phyloP scores from a whole-genome alignment of 2,329 filamentous ascomycete genomes.

The Ceratocystis albifundus region DNA sequence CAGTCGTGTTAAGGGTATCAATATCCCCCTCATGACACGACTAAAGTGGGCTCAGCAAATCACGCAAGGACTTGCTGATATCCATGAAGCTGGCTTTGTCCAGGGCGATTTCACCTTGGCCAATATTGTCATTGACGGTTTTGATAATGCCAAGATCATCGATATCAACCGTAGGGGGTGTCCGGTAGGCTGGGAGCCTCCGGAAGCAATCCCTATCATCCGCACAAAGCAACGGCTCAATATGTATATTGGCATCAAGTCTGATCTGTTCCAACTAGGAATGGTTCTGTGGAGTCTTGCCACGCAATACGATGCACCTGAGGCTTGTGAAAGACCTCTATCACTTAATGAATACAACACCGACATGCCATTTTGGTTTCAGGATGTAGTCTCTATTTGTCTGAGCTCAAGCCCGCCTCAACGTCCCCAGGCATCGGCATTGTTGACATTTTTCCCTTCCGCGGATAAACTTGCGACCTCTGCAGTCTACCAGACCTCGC shows the following conservation, averaged over 20 bases:
- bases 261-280: constrained; percentile 86
- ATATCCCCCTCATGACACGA: constrained; percentile 56
- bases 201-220: constrained; percentile 75
- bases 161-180: constrained; percentile 97
- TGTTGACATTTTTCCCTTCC: constrained; percentile 57
- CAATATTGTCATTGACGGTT: constrained; percentile 83
- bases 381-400: constrained; percentile 62
- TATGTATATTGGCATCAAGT: constrained; percentile 98
- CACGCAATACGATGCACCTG: constrained; percentile 79
- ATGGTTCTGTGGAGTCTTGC: constrained; percentile 96
- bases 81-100: constrained; percentile 92
- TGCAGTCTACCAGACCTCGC: constrained; percentile 26
- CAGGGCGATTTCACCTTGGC: constrained; percentile 96
- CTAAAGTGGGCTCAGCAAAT: constrained; percentile 89
- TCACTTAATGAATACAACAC: constrained; percentile 41
- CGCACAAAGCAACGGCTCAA: constrained; percentile 80
- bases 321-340: constrained; percentile 59
- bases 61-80: constrained; percentile 74
- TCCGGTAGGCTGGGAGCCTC: constrained; percentile 93
- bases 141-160: constrained; percentile 87
- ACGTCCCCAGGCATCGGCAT: constrained; percentile 59
- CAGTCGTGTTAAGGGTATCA: constrained; percentile 33
- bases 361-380: constrained; percentile 68
- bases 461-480: constrained; percentile 19
- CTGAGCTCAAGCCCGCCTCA: constrained; percentile 61